Evolutionary conservation across 1,284 basidiomycete species (phyloP).

Genomic region (Heliocybe sulcata): DNA sequence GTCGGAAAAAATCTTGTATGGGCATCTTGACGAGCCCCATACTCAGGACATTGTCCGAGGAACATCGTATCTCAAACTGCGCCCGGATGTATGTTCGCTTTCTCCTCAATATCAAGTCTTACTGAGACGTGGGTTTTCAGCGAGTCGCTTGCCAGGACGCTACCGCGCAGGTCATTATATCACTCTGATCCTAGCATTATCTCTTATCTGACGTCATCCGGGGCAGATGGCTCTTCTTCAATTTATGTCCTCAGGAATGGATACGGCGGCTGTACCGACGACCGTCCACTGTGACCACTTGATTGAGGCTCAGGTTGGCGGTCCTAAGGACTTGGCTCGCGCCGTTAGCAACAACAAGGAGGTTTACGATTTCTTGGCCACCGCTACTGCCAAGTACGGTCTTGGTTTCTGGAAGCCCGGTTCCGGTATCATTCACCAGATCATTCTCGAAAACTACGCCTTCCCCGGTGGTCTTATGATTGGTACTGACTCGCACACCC

Average conservation of each 20-base stretch:
- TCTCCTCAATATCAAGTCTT: constrained; percentile 2
- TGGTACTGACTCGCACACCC: constrained; percentile 98
- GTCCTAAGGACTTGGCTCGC: constrained; percentile 88
- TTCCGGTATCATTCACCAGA: constrained; percentile 97
- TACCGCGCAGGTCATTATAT: constrained; percentile 65
- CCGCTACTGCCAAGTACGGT: constrained; percentile 97
- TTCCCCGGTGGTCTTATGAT: constrained; percentile 99
- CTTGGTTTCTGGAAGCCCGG: constrained; percentile 99
- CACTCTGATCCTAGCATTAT: constrained; percentile 6
- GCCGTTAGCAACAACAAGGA: constrained; percentile 97
- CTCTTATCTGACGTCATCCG: neutral
- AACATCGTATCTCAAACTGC: constrained; percentile 89
- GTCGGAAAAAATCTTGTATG: constrained; percentile 98
- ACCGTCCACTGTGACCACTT: constrained; percentile 99
- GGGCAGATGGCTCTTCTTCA: constrained; percentile 95
- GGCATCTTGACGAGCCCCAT: constrained; percentile 93
- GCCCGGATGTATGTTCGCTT: constrained; percentile 75
- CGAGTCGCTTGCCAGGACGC: constrained; percentile 99
- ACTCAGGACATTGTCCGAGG: constrained; percentile 87
- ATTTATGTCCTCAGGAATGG: constrained; percentile 99
- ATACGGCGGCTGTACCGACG: constrained; percentile 94
- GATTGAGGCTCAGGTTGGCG: constrained; percentile 95
- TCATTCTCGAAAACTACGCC: constrained; percentile 98
- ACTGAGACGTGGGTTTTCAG: constrained; percentile 31
- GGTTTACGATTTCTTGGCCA: constrained; percentile 99